A percentile compares a stretch with the other conserved stretches of the same genome.
Evolutionary conservation across 495 filamentous ascomycete species (phyloP).

Genomic region (Coniosporium apollinis): DNA sequence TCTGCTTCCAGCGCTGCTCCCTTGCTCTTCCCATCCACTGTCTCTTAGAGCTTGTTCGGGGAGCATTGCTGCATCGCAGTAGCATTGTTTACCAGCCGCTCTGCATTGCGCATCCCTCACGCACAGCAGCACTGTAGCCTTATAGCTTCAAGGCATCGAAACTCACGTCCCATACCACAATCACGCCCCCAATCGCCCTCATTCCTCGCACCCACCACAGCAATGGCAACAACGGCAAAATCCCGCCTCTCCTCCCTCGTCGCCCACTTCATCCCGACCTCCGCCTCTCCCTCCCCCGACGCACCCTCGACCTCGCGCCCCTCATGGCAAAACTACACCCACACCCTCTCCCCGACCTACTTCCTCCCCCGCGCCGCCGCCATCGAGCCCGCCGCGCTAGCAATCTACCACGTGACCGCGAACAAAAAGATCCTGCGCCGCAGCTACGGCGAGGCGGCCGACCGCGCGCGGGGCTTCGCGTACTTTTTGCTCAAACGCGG

Average conservation of each 20-base stretch:
- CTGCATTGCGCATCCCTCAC: no score
- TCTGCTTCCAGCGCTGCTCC: no score
- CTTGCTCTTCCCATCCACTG: no score
- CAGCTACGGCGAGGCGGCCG: conserved; percentile 63
- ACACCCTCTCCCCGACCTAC: conserved; percentile 72
- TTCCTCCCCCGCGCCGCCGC: conserved; percentile 77
- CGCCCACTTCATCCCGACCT: conserved; percentile 38
- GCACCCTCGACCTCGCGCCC: conserved; percentile 18
- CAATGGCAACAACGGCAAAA: no score
- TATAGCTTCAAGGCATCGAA: no score
- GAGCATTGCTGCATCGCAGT: no score
- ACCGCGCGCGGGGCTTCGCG: conserved; percentile 69
- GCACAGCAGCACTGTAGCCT: no score
- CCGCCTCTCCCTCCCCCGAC: conserved; percentile 19
- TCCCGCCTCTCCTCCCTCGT: conserved; percentile 44
- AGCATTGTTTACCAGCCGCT: no score
- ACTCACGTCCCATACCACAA: no score
- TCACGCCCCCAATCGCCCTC: no score
- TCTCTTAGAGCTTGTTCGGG: no score
- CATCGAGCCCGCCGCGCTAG: conserved; percentile 76
- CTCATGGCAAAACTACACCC: conserved; percentile 46
- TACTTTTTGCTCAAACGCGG: conserved; percentile 65
- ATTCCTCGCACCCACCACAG: no score
- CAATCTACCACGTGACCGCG: conserved; percentile 75
- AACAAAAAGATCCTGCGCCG: conserved; percentile 57